Evolutionary conservation across 2,329 filamentous ascomycete genomes (phyloP), one percentile per base, ranked within the genome.

Genomic region (Fusarium ramigenum): DNA sequence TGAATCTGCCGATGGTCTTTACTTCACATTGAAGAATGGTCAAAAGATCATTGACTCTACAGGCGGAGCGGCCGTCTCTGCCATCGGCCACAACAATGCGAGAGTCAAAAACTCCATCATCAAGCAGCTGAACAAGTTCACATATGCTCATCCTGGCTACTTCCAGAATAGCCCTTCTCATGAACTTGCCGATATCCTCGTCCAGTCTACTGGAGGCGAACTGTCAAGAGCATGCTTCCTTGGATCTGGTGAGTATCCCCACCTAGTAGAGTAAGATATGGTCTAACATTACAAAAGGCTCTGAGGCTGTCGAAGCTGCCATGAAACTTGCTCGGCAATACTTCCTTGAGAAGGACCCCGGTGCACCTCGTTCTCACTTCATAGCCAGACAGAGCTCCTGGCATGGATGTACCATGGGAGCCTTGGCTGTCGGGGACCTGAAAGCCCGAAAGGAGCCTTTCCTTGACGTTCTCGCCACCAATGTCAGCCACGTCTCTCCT

Each of bases 191-290:
- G 44, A 47, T 12, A 47, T 47, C 3, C 44, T 47, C 25, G 25
- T 28, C 18, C 25, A 47, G 12, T 47, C 44, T 28, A 46, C 44
- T 46, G 44, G 44, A 6, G 25, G 25, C 8, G 25, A 46, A 46
- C 0, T 46, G 18, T 46, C 25, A 2, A 46, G 44, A 28, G 44
- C 44, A 46, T 46, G 44, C 25, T 46, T 46, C 44, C 25, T 46
- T 10, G 44, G 44, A 2, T 46, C 44, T 5, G 25, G 25, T 28
- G 12, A 28, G 25, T 28, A 21, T 28, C 14, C 23, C 23, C 28
- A 7, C 0, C 10, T 8, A 28, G 12, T 15, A 12, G 18, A 46
- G 18, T 7, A 10, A 15, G 18, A 28, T 15, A 5, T 21, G 5
- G 0, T 21, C 18, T 28, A 46, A 46, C 44, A 21, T 21, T 12